Evolutionary conservation across 176 grass and related monocot species (phyloP).

Genomic region (Hsuehochloa calcarea): DNA sequence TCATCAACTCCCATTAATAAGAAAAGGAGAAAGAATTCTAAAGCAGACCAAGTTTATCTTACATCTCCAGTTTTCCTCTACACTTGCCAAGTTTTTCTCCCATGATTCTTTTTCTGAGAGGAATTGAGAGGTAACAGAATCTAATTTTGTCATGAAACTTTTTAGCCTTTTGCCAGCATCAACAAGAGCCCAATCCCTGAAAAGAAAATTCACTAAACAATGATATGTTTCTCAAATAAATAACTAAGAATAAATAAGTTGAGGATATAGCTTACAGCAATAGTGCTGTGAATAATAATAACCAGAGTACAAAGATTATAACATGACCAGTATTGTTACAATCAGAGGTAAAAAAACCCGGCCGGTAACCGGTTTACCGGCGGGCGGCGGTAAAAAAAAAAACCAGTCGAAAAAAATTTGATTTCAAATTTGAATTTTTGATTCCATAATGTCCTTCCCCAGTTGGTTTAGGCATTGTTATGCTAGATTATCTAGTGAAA

Average conservation of each 20-base stretch:
- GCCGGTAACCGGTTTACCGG: too few species aligned
- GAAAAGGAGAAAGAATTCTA: constrained; percentile 11
- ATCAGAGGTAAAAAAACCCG: too few species aligned
- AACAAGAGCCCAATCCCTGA: constrained; percentile 75
- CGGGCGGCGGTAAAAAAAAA: too few species aligned
- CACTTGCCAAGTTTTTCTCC: constrained; percentile 66
- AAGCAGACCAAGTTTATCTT: constrained; percentile 32
- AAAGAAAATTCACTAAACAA: constrained; percentile 27
- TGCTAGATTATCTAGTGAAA: too few species aligned
- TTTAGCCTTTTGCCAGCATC: constrained; percentile 72
- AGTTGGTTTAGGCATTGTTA: too few species aligned
- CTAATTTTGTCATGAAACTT: constrained; percentile 61
- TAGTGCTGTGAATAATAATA: background rate
- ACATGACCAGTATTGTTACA: background rate
- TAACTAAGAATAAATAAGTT: constrained; percentile 14
- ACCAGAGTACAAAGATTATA: background rate
- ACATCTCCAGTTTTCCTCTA: constrained; percentile 97
- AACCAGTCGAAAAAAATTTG: too few species aligned
- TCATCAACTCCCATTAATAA: background rate
- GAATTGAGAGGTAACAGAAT: constrained; percentile 64
- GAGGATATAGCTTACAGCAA: constrained; percentile 16
- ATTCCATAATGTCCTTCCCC: too few species aligned
- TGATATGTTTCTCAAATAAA: constrained; percentile 15
- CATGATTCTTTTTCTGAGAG: constrained; percentile 82
- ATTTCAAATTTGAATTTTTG: too few species aligned